Evolutionary conservation across 345 rosid genomes (phyloP), one percentile per base, ranked within the genome.

Genomic region (Rhodomyrtus tomentosa): DNA sequence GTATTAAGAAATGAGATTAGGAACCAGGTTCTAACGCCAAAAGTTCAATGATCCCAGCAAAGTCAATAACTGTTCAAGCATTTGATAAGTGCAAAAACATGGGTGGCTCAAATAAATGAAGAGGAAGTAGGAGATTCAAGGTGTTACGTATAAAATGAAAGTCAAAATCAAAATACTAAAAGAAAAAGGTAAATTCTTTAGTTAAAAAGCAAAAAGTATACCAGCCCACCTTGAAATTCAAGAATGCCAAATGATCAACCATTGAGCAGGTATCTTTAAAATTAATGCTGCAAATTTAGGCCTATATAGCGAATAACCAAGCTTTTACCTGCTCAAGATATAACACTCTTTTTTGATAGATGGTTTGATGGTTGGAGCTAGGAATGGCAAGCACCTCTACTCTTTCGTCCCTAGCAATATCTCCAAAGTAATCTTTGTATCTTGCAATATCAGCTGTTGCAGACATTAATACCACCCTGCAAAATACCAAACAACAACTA

Each of bases 381-480:
- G 98, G 96, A 86, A 96, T 94, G 85, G 91, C 99, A 87, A 96
- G 91, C 86, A 96, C 98, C 88, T 96, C 98, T 80, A 96, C 98
- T 82, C 98, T 92, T 88, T 96, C 99, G 86, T 91, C 96, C 90
- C 98, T 92, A 83, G 93, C 97, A 48, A 96, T 92, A 86, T 96
- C 95, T 87, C 90, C 95, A 87, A 96, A 96, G 91, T 93, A 96
- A 89, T 95, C 96, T 88, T 85, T 90, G 86, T 96, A 96, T 88
- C 95, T 92, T 86, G 89, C 81, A 86, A 93, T 94, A 90, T 96
- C 98, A 86, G 98, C 98, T 84, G 99, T 96, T 85, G 99, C 99
- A 88, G 99, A 96, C 99, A 96, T 96, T 90, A 96, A 90, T 55
- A 96, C 96, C 88, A 96, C 89, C 95, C 99, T 96, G 93, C 50